Evolutionary conservation across 768 basidiomycete species (phyloP).

Genomic region (Serendipita sp.): DNA sequence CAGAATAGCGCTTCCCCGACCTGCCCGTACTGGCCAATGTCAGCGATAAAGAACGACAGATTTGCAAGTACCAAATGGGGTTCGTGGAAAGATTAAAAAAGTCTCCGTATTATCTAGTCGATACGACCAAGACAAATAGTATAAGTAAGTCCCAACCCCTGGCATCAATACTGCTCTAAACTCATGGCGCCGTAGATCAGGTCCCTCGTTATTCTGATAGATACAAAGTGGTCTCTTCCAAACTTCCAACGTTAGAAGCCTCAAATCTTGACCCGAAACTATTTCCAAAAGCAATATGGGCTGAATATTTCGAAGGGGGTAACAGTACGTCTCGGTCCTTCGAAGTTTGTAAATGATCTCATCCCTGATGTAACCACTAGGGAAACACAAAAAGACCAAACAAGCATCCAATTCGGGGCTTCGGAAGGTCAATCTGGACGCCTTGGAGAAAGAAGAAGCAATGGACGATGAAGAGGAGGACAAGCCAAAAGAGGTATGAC

Average conservation of each 20-base stretch:
- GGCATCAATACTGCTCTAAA: conserved; percentile 7
- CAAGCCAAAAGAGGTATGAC: conserved; percentile 14
- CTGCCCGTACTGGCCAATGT: conserved; percentile 56
- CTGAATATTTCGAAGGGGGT: conserved; percentile 61
- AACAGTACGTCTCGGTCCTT: conserved; percentile 29
- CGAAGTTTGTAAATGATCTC: not conserved
- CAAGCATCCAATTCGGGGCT: conserved; percentile 17
- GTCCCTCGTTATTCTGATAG: conserved; percentile 72
- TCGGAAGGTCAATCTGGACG: conserved; percentile 40
- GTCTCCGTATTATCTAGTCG: conserved; percentile 62
- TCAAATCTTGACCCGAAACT: conserved; percentile 58
- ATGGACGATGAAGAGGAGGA: conserved; percentile 50
- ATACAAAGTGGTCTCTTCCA: conserved; percentile 43
- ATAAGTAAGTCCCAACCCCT: not conserved
- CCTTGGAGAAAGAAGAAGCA: conserved; percentile 22
- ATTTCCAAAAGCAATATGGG: conserved; percentile 63
- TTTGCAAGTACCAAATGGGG: conserved; percentile 49
- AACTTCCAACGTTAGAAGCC: conserved; percentile 51
- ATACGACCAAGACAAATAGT: conserved; percentile 38
- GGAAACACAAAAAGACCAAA: conserved; percentile 21
- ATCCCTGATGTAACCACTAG: conserved; percentile 12
- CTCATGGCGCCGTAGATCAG: conserved; percentile 27
- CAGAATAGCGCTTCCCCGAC: not conserved
- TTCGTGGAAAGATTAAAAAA: conserved; percentile 48
- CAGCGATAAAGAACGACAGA: conserved; percentile 45